Conservation (phyloP, 768 basidiomycete species). For the Paxillus involutus region DNA sequence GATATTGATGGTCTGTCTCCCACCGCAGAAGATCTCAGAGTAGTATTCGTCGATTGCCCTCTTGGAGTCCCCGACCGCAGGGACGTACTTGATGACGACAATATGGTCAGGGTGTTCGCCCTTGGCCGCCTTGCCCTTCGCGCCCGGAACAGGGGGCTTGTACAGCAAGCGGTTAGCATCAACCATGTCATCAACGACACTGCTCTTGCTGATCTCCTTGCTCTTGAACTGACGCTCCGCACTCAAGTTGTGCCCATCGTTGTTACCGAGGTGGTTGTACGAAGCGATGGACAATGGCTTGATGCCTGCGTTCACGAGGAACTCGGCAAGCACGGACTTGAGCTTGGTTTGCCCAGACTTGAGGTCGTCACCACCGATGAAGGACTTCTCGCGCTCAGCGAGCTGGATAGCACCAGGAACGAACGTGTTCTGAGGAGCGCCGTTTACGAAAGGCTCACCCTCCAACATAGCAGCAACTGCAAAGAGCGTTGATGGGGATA, state of each 20-base stretch:
- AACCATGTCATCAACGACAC: slow-evolving; percentile 98
- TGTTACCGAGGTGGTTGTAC: slow-evolving; percentile 99
- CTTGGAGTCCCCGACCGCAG: slow-evolving; percentile 96
- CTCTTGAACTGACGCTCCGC: slow-evolving; percentile 93
- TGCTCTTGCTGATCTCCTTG: slow-evolving; percentile 98
- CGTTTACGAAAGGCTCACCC: slow-evolving; percentile 93
- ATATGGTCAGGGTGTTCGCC: slow-evolving; percentile 98
- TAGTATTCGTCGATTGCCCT: slow-evolving; percentile 99
- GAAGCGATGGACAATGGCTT: slow-evolving; percentile 96
- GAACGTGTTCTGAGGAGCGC: slow-evolving; percentile 98
- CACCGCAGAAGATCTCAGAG: slow-evolving; percentile 97
- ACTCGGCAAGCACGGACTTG: slow-evolving; percentile 96
- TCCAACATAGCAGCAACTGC: slow-evolving; percentile 96
- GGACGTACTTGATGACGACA: slow-evolving; percentile 96
- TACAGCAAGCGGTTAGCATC: slow-evolving; percentile 85
- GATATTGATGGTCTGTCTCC: slow-evolving; percentile 90
- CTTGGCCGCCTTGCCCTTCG: slow-evolving; percentile 61
- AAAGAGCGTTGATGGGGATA: slow-evolving; percentile 96
- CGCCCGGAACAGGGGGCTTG: slow-evolving; percentile 69
- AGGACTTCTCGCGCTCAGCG: slow-evolving; percentile 83
- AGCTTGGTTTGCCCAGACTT: slow-evolving; percentile 98
- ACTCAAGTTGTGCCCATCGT: slow-evolving; percentile 91
- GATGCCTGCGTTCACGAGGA: slow-evolving; percentile 98
- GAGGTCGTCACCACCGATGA: slow-evolving; percentile 97
- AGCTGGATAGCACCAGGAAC: slow-evolving; percentile 94